Base-by-base conservation (phyloP, 306 rosid genomes). In the Cyamopsis tetragonoloba region DNA sequence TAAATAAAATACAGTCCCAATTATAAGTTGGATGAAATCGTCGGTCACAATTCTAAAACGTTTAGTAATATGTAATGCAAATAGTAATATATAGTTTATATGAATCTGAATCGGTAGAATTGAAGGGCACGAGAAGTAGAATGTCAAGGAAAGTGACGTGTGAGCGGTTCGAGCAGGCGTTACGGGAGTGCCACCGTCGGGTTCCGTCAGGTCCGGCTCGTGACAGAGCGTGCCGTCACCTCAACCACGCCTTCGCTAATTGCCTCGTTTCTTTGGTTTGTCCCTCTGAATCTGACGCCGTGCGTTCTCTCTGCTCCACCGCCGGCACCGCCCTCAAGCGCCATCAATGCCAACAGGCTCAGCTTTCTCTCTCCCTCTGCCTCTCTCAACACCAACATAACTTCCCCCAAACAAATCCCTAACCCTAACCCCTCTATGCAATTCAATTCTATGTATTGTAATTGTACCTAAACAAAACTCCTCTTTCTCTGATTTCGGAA, bases 311-410 rank as follows among this genome's bases (percentile, higher is more conserved):
- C 28, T 84, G 92, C 53, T 81, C 85, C 27, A 86, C 83, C 53
- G 75, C 72, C 2, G 92, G 89, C 14, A 86, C 89, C 38, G 71
- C 80, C 20, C 87, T 79, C 11, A 86, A 86, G 61, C 88, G 92
- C 38, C 67, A 62, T 6, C 92, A 86, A 44, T 86, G 92, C 78
- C 85, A 86, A 46, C 87, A 74, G 75, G 92, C 92, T 49, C 82
- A 83, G 59, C 62, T 81, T 39, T 79, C 85, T 58, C 89, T 86
- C 72, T 74, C 87, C 34, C 46, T 73, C 6, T 86, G 92, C 44
- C 83, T 86, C 67, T 80, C 79, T 20, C 79, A 85, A 74, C 74
- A 66, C 50, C 76, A 82, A 46, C 72, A 73, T 19, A 32, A 73
- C 8, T 38, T 56, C 6, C 7, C 11, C 12, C 24, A 3, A 39